Percentiles rank a stretch among this genome's conserved stretches.
Evolutionary conservation across 2,329 filamentous ascomycete species (phyloP).

Genomic region (Trichoderma guizhouense): DNA sequence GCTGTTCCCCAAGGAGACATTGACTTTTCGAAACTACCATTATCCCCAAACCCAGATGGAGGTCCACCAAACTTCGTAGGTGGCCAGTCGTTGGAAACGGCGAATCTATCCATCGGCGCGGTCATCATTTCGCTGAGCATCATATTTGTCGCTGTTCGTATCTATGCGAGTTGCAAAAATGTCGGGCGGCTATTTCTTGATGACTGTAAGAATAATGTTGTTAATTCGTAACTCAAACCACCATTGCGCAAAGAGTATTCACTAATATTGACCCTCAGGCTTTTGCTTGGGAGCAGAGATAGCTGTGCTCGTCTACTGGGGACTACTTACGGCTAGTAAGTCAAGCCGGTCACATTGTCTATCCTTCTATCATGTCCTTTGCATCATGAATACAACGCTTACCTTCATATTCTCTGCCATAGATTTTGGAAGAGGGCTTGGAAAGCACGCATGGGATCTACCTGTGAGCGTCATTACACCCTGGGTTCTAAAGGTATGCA

Average conservation of each 20-base stretch:
- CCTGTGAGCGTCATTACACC: neutral
- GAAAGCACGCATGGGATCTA: constrained; percentile 2
- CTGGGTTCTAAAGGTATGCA: neutral
- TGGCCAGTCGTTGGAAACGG: neutral
- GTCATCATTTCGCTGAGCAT: neutral
- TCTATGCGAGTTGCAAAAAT: neutral
- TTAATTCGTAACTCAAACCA: neutral
- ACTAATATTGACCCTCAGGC: neutral
- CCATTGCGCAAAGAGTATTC: neutral
- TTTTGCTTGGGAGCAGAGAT: neutral
- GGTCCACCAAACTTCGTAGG: neutral
- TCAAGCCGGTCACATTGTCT: neutral
- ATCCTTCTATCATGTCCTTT: neutral
- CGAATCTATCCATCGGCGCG: neutral
- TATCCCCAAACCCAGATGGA: neutral
- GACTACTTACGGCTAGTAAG: neutral
- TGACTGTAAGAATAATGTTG: neutral
- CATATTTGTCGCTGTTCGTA: neutral
- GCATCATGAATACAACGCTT: neutral
- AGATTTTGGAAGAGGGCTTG: neutral
- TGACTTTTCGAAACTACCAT: neutral
- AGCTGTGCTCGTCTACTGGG: neutral
- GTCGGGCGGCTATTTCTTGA: neutral
- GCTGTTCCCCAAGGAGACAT: neutral
- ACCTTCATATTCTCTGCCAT: neutral